phyloP scores from a whole-genome alignment of 2,329 filamentous ascomycete species.

The Calonectria hongkongensis region DNA sequence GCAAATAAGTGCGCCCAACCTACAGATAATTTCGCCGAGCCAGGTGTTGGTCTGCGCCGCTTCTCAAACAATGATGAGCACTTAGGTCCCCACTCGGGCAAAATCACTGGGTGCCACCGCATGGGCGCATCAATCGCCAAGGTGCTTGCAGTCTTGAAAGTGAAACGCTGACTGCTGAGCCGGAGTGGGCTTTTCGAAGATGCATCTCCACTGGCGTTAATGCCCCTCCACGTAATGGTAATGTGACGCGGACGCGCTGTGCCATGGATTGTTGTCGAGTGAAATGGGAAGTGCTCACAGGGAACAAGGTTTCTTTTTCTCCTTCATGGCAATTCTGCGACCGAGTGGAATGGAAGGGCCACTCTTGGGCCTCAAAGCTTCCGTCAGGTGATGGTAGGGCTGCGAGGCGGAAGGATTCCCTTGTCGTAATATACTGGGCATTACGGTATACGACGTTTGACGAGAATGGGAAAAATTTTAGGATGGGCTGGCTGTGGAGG shows the following conservation, averaged over 20 bases:
- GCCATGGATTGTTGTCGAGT: not conserved
- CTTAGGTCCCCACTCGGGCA: not conserved
- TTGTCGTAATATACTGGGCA: not conserved
- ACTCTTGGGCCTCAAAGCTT: conserved; percentile 16
- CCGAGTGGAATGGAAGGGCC: conserved; percentile 3
- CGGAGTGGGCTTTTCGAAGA: conserved; percentile 5
- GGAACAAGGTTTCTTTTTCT: not conserved
- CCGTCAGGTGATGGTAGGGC: conserved; percentile 20
- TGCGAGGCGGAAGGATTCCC: not conserved
- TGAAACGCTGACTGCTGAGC: conserved; percentile 19
- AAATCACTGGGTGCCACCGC: conserved; percentile 4
- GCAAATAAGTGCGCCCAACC: not conserved
- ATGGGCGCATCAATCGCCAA: conserved; percentile 11
- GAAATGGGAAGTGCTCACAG: not conserved
- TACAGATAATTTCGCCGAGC: conserved; percentile 22
- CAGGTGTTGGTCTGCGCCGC: conserved; percentile 10
- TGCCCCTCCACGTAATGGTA: conserved; percentile 15
- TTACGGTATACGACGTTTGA: conserved; percentile 3
- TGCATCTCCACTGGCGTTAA: conserved; percentile 3
- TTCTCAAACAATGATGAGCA: conserved; percentile 6
- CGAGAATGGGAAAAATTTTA: not conserved
- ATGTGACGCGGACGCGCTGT: conserved; percentile 20
- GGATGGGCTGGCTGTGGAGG: not conserved
- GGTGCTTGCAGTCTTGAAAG: conserved; percentile 8
- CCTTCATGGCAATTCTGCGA: not conserved